Base-by-base conservation (phyloP, 257 asterid genomes). In the Solanum lycopersicoides region DNA sequence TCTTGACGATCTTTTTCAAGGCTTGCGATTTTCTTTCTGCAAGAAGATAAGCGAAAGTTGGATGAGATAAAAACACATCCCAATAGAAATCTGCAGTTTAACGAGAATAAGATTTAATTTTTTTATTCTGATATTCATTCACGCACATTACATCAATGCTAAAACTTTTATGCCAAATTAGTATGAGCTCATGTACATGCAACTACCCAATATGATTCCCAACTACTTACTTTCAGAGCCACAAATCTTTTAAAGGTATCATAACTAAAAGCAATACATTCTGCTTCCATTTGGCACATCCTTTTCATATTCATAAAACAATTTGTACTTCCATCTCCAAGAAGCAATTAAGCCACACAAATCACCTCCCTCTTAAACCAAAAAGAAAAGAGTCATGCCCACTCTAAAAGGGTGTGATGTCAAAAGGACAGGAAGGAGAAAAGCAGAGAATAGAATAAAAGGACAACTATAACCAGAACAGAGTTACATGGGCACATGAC, bases 1-100 rank as follows among this genome's bases (percentile, higher is more conserved):
- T 96, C 98, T 93, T 92, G 97, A 82, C 97, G 96, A 77, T 97
- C 99, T 90, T 90, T 97, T 91, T 97, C 99, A 83, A 97, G 93
- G 91, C 93, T 93, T n/a, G 95, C 91, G 88, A 96, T 90, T 92
- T 90, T 95, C 91, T 93, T 96, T 92, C 99, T 97, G 93, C 87
- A 86, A 66, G 39, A 50, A 82, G 45, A 82, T 18, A 1, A 50
- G 85, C 50, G 85, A 88, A 66, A 88, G 84, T 45, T 79, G 39
- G 60, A 20, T 82, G 85, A 82, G 44, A 47, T 50, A 34, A 82
- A 50, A 30, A 82, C 44, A 47, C 85, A 30, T 82, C 85, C 39
- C 69, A 53, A 50, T 20, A 82, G 45, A 82, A 30, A 82, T 82
- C 32, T 50, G 56, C 28, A 82, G 69, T 68, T 82, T 82, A 50